These are phyloP conservation scores for Megacollybia marginata DNA, from an alignment of 768 basidiomycete species.

Conservation along the genomic window DNA sequence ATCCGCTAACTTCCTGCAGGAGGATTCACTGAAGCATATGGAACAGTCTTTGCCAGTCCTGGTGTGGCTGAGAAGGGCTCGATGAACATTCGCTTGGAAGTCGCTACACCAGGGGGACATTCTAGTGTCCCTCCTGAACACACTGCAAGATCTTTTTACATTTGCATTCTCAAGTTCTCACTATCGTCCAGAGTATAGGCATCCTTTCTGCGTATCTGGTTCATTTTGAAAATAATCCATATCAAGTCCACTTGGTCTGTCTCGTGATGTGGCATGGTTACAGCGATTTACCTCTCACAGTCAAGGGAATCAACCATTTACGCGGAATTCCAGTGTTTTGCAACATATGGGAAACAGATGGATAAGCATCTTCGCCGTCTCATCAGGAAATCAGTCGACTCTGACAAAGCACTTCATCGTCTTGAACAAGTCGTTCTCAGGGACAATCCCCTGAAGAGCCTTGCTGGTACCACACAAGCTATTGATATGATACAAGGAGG, in stretches of 20 bases:
- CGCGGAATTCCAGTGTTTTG: slow-evolving; percentile 40
- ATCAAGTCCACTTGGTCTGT: slow-evolving; percentile 25
- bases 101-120: slow-evolving; percentile 52
- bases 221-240: slow-evolving; percentile 39
- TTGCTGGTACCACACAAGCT: slow-evolving; percentile 48
- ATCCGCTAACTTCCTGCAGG: slow-evolving; percentile 3
- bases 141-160: slow-evolving; percentile 26
- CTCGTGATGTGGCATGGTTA: neutral
- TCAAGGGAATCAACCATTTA: slow-evolving; percentile 35
- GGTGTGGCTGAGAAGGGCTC: slow-evolving; percentile 48
- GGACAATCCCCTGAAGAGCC: slow-evolving; percentile 21
- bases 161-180: neutral
- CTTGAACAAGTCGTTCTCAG: slow-evolving; percentile 29
- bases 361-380: slow-evolving; percentile 23
- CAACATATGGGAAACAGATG: slow-evolving; percentile 37
- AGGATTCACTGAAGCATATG: slow-evolving; percentile 17
- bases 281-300: slow-evolving; percentile 9
- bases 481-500: slow-evolving; percentile 40
- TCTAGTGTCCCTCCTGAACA: slow-evolving; percentile 57
- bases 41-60: slow-evolving; percentile 32
- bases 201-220: slow-evolving; percentile 47
- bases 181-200: slow-evolving; percentile 39
- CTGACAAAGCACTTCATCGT: slow-evolving; percentile 28
- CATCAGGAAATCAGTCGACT: slow-evolving; percentile 31
- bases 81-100: slow-evolving; percentile 35